phyloP scores from a whole-genome alignment of 2,329 filamentous ascomycete genomes.

The Peltaster fructicola region DNA sequence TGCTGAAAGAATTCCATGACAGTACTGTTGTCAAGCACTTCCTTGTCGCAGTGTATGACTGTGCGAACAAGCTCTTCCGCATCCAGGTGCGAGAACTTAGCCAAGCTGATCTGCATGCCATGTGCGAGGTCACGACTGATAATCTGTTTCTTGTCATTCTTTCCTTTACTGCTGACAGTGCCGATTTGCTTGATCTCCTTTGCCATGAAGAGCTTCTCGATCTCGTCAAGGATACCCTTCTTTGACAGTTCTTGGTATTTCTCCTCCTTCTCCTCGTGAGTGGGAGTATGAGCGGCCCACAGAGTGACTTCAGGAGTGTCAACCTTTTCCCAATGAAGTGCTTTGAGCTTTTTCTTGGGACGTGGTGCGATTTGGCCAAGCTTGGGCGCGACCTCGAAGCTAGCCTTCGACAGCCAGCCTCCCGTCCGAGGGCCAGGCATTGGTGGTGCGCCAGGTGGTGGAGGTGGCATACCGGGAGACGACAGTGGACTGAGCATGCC shows the following conservation, averaged over 20 bases:
- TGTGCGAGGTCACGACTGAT: conserved; percentile 82
- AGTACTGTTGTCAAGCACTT: conserved; percentile 72
- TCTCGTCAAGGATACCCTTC: conserved; percentile 91
- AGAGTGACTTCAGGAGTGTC: conserved; percentile 81
- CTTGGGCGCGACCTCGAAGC: conserved; percentile 37
- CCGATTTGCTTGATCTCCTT: conserved; percentile 89
- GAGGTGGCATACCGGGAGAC: conserved; percentile 40
- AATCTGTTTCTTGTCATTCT: conserved; percentile 93
- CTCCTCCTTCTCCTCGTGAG: conserved; percentile 78
- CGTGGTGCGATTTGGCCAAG: conserved; percentile 63
- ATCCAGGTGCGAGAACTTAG: conserved; percentile 75
- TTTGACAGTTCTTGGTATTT: conserved; percentile 86
- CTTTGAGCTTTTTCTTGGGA: conserved; percentile 99
- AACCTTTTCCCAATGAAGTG: conserved; percentile 97
- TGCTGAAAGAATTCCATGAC: conserved; percentile 95
- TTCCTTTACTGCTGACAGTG: conserved; percentile 43
- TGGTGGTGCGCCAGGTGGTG: conserved; percentile 50
- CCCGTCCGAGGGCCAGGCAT: conserved; percentile 40
- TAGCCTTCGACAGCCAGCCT: conserved; percentile 54
- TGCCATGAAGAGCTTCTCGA: conserved; percentile 92
- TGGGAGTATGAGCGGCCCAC: conserved; percentile 75
- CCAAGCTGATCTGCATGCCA: conserved; percentile 79
- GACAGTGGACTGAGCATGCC: conserved; percentile 29
- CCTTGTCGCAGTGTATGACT: conserved; percentile 87
- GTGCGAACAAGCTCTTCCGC: conserved; percentile 76